Conservation (phyloP, 495 filamentous ascomycete species). For the Baudoinia panamericana region DNA sequence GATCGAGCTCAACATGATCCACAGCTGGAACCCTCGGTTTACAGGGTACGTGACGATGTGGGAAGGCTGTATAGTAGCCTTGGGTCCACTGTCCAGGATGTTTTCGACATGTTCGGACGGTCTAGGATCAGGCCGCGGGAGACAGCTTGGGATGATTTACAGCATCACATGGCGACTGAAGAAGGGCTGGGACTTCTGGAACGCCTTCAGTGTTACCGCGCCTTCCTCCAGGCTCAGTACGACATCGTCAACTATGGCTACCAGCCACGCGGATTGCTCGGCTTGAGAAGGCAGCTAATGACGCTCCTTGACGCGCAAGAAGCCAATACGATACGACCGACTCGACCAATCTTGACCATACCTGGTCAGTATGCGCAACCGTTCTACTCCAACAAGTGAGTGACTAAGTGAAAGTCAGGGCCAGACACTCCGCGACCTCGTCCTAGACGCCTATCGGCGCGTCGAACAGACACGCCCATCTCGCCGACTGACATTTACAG, state of each 20-base stretch:
- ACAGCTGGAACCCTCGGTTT: constrained; percentile 1
- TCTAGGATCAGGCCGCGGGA: constrained; percentile 35
- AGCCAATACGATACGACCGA: background rate
- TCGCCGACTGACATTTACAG: background rate
- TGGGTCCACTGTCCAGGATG: constrained; percentile 40
- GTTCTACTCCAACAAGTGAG: too few species aligned
- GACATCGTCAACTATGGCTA: constrained; percentile 39
- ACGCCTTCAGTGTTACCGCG: constrained; percentile 43
- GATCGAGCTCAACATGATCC: constrained; percentile 25
- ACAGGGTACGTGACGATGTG: constrained; percentile 33
- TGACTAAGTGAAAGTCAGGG: constrained; percentile 9
- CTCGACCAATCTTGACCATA: too few species aligned
- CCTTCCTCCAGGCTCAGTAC: constrained; percentile 37
- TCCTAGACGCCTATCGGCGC: background rate
- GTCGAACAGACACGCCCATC: background rate
- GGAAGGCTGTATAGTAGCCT: constrained; percentile 36
- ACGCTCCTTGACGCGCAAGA: constrained; percentile 14
- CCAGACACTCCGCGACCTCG: constrained; percentile 10
- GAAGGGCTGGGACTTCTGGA: constrained; percentile 36
- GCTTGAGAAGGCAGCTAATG: constrained; percentile 14
- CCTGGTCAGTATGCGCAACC: too few species aligned
- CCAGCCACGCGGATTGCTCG: constrained; percentile 16
- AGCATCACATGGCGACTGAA: constrained; percentile 37
- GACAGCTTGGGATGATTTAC: constrained; percentile 41
- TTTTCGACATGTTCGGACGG: constrained; percentile 38